Evolutionary conservation across 768 basidiomycete genomes (phyloP), one percentile per base, ranked within the genome.

Genomic region (Psilocybe subaeruginosa): DNA sequence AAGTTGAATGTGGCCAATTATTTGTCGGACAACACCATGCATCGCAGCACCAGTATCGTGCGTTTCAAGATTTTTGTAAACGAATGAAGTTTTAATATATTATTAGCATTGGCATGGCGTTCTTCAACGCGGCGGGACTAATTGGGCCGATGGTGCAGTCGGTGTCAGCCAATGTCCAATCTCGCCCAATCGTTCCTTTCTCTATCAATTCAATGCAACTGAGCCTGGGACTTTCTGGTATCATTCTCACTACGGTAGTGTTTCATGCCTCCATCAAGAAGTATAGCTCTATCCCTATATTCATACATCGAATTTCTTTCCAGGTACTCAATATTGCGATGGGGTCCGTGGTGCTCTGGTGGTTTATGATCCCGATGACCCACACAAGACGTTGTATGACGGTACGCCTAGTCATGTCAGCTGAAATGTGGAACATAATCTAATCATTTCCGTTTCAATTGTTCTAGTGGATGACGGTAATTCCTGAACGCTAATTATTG

Each of bases 251-350:
- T 69, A 71, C 29, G 79, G 65, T 66, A 50, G 8, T 33, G 1
- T 3, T 1, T 5, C 23, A n/a, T 23, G 23, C 23, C 23, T 23
- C 23, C 23, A 23, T 23, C 23, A 23, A 23, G 23, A 23, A 23
- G 23, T 23, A 23, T 23, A 23, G 23, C 23, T 23, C 23, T 23
- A 23, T 23, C 23, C 27, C n/a, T n/a, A 35, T 35, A 2, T 37
- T 3, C 23, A 23, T 23, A 23, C 23, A 2, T 23, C 23, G 23
- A 12, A 23, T 31, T 6, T 27, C 4, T 17, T 29, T 23, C 12
- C 65, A 71, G 76, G 74, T 5, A 76, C 77, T 1, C 85, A 85
- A 69, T 85, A 85, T 56, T 86, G 85, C 53, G 85, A 86, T 58
- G 84, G 84, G 0, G 72, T 85, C 17, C 72, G 84, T 43, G 84